Conservation (phyloP, 164 flowering plant genomes). For the Aristolochia californica region DNA sequence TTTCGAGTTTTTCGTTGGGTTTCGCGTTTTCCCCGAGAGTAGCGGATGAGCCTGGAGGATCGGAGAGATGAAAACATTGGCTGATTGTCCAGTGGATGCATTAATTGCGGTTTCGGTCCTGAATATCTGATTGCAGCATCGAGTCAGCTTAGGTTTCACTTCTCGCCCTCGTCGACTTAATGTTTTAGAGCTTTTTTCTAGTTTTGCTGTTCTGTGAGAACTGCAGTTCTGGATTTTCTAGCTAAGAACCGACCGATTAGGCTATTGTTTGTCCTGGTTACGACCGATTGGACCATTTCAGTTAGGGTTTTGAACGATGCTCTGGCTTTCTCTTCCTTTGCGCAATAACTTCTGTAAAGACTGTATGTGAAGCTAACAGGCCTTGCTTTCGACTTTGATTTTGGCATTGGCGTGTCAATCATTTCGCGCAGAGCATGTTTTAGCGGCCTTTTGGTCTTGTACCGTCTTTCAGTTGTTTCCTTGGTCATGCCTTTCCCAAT, state of each 20-base stretch:
- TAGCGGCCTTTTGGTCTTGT: neutral
- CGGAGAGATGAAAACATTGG: neutral
- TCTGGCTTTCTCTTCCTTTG: too few species aligned
- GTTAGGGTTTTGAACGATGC: too few species aligned
- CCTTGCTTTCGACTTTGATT: too few species aligned
- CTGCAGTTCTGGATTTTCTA: neutral
- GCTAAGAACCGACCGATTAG: neutral
- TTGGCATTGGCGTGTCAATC: neutral
- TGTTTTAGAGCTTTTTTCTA: constrained; percentile 2
- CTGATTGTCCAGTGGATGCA: neutral
- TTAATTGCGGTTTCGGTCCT: neutral
- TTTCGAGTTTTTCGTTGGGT: too few species aligned
- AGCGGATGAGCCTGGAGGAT: neutral
- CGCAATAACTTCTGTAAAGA: too few species aligned
- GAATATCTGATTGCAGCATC: neutral
- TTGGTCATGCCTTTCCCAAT: constrained; percentile 45
- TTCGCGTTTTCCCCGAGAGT: too few species aligned
- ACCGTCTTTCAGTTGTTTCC: neutral
- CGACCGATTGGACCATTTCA: neutral
- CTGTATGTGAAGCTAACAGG: too few species aligned
- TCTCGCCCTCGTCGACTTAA: neutral
- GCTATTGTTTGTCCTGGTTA: neutral
- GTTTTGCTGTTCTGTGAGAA: neutral
- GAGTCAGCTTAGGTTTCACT: neutral
- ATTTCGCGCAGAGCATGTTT: constrained; percentile 1